Evolutionary conservation across 768 basidiomycete genomes (phyloP).

Genomic region (Suillus weaverae): DNA sequence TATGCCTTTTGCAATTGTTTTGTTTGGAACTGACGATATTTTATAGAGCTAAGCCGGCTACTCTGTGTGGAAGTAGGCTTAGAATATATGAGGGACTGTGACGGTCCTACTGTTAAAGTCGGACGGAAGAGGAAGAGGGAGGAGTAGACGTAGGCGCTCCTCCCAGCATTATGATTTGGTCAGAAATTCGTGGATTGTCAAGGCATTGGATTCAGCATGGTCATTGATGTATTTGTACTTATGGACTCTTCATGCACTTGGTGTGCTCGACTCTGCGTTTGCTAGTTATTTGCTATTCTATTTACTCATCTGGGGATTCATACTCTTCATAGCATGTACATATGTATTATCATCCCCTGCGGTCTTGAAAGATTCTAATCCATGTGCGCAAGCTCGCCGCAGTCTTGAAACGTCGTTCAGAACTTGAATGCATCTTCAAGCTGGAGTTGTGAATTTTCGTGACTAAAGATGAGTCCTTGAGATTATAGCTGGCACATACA

Average conservation of each 20-base stretch:
- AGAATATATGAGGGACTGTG: not conserved
- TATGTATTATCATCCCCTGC: too few species aligned
- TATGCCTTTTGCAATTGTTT: too few species aligned
- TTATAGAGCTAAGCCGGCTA: too few species aligned
- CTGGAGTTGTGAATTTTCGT: not conserved
- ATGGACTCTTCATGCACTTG: not conserved
- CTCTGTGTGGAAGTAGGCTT: too few species aligned
- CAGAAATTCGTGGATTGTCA: too few species aligned
- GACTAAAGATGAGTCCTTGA: not conserved
- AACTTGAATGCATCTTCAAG: not conserved
- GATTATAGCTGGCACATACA: not conserved
- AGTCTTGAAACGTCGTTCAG: not conserved
- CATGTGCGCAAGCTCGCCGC: not conserved
- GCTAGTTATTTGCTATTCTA: not conserved
- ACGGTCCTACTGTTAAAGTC: not conserved
- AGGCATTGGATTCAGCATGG: not conserved
- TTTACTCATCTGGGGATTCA: not conserved
- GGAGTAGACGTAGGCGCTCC: not conserved
- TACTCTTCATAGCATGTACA: too few species aligned
- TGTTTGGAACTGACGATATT: too few species aligned
- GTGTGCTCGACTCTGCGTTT: not conserved
- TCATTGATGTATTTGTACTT: not conserved
- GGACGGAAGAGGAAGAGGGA: not conserved
- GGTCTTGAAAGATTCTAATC: too few species aligned
- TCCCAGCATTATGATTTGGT: not conserved